A percentile compares a stretch with the other conserved stretches of the same genome.
phyloP scores from a whole-genome alignment of 2,329 filamentous ascomycete species.

The Fusarium abutilonis region DNA sequence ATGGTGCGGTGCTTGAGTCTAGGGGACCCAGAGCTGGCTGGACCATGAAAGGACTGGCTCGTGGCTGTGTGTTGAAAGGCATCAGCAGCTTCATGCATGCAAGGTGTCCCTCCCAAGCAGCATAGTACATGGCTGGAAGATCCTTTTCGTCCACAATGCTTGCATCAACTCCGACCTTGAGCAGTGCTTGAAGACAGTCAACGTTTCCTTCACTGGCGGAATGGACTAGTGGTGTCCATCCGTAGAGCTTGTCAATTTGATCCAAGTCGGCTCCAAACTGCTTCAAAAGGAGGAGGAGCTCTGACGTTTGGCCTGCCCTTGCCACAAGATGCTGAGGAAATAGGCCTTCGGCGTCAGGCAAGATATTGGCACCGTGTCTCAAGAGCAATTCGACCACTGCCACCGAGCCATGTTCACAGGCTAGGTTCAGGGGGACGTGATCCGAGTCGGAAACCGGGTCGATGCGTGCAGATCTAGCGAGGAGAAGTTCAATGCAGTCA shows the following conservation, averaged over 20 bases:
- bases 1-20: slow-evolving; percentile 60
- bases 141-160: slow-evolving; percentile 90
- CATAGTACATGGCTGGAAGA: slow-evolving; percentile 96
- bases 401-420: slow-evolving; percentile 90
- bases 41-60: slow-evolving; percentile 56
- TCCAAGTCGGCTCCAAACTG: slow-evolving; percentile 89
- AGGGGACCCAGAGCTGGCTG: slow-evolving; percentile 57
- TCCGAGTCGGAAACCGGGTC: slow-evolving; percentile 87
- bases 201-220: slow-evolving; percentile 97
- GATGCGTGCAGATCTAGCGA: slow-evolving; percentile 82
- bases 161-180: slow-evolving; percentile 81
- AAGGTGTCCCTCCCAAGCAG: slow-evolving; percentile 95
- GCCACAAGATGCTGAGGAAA: slow-evolving; percentile 98
- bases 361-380: slow-evolving; percentile 79
- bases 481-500: slow-evolving; percentile 80
- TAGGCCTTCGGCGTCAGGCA: slow-evolving; percentile 95
- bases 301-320: slow-evolving; percentile 82
- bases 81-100: slow-evolving; percentile 92
- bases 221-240: slow-evolving; percentile 96
- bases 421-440: slow-evolving; percentile 92
- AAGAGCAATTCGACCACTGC: slow-evolving; percentile 87
- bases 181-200: slow-evolving; percentile 81
- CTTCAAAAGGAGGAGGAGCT: slow-evolving; percentile 81
- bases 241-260: slow-evolving; percentile 93
- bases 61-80: slow-evolving; percentile 61